These are phyloP conservation scores for Xylariaceae sp. DNA, from an alignment of 2,329 filamentous ascomycete species.

Conservation along the genomic window DNA sequence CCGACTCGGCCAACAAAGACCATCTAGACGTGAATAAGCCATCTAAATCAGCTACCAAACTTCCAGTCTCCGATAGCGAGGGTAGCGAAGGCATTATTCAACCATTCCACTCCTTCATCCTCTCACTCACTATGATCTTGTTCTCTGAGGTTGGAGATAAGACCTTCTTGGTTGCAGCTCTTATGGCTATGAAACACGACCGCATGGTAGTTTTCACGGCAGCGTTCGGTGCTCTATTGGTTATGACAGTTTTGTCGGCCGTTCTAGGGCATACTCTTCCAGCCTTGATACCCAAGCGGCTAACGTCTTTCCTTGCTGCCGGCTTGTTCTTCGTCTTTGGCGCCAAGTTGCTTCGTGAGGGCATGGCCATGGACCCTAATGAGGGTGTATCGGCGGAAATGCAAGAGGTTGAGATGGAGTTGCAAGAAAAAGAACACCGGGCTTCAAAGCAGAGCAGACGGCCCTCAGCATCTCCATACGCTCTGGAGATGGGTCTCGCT, in stretches of 20 bases:
- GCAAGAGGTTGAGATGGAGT: slow-evolving; percentile 92
- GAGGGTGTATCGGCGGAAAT: slow-evolving; percentile 96
- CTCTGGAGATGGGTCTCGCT: slow-evolving; percentile 79
- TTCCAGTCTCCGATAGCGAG: slow-evolving; percentile 46
- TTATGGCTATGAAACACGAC: slow-evolving; percentile 99
- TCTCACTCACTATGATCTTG: slow-evolving; percentile 96
- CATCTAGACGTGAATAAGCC: slow-evolving; percentile 61
- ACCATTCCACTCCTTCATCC: slow-evolving; percentile 84
- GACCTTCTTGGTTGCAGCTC: slow-evolving; percentile 93
- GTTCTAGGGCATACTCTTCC: slow-evolving; percentile 92
- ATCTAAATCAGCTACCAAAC: slow-evolving; percentile 40
- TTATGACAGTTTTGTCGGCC: slow-evolving; percentile 95
- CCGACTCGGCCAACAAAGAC: slow-evolving; percentile 68
- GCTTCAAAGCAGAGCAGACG: slow-evolving; percentile 70
- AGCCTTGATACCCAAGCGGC: slow-evolving; percentile 83
- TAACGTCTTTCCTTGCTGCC: slow-evolving; percentile 87
- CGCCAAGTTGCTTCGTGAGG: slow-evolving; percentile 81
- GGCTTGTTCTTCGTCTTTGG: slow-evolving; percentile 89
- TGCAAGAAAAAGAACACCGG: slow-evolving; percentile 89
- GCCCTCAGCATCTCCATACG: slow-evolving; percentile 74
- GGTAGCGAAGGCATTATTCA: slow-evolving; percentile 68
- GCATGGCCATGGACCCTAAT: slow-evolving; percentile 83
- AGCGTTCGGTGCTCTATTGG: slow-evolving; percentile 86
- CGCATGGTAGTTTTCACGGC: slow-evolving; percentile 92
- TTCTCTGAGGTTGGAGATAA: slow-evolving; percentile 98